A percentile compares a stretch with the other conserved stretches of the same genome.
phyloP scores from a whole-genome alignment of 2,329 filamentous ascomycete genomes.

The Gaeumannomyces tritici region DNA sequence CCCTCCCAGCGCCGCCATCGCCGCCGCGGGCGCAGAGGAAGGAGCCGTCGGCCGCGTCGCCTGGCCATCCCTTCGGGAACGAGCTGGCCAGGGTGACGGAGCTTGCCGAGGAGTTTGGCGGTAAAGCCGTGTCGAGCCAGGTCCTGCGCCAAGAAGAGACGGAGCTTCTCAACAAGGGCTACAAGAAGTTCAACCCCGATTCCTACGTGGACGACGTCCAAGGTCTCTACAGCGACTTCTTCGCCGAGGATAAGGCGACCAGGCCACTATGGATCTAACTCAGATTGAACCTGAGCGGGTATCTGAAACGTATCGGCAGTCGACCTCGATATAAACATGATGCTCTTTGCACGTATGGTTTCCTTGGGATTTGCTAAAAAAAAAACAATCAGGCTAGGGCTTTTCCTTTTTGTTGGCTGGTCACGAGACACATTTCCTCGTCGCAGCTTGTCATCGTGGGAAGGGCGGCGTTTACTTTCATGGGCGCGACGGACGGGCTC shows the following conservation, averaged over 20 bases:
- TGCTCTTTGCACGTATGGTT: not conserved
- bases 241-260: slow-evolving; percentile 27
- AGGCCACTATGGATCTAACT: slow-evolving; percentile 40
- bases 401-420: not conserved
- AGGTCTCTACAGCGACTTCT: slow-evolving; percentile 54
- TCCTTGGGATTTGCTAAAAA: not conserved
- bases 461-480: not conserved
- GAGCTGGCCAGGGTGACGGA: slow-evolving; percentile 91
- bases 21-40: slow-evolving; percentile 27
- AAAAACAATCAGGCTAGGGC: not conserved
- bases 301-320: too few relatives aligned
- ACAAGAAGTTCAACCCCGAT: slow-evolving; percentile 65
- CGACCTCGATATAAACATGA: not conserved
- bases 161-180: slow-evolving; percentile 57
- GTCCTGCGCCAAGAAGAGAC: slow-evolving; percentile 65
- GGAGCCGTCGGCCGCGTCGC: slow-evolving; percentile 21
- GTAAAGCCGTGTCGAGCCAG: slow-evolving; percentile 34
- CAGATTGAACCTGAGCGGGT: not conserved
- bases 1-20: slow-evolving; percentile 18
- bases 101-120: slow-evolving; percentile 78
- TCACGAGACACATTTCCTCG: not conserved
- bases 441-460: not conserved
- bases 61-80: slow-evolving; percentile 67
- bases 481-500: not conserved
- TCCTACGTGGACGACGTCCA: slow-evolving; percentile 81